Conservation (phyloP, 1,284 basidiomycete genomes). For the Puccinia coronata region DNA sequence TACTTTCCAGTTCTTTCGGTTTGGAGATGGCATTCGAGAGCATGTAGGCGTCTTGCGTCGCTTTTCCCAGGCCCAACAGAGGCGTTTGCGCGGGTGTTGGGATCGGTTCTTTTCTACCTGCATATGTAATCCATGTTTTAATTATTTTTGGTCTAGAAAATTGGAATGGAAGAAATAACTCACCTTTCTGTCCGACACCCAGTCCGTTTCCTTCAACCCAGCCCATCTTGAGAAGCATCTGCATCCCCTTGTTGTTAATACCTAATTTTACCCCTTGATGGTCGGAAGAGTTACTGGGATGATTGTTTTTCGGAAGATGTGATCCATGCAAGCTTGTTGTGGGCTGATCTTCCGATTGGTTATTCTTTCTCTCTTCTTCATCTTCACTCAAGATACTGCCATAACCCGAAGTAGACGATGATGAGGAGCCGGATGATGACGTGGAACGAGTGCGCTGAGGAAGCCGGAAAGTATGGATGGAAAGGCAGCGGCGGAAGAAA, state of each 20-base stretch:
- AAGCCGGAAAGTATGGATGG: background rate
- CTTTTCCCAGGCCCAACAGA: slow-evolving; percentile 45
- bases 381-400: slow-evolving; percentile 42
- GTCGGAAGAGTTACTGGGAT: background rate
- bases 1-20: slow-evolving; percentile 48
- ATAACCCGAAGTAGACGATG: slow-evolving; percentile 44
- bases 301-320: background rate
- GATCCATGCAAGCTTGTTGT: background rate
- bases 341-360: background rate
- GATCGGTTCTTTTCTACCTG: slow-evolving; percentile 48
- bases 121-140: slow-evolving; percentile 5
- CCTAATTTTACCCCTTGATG: slow-evolving; percentile 29
- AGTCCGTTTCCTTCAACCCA: slow-evolving; percentile 46
- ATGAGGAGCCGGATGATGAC: slow-evolving; percentile 20
- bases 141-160: background rate
- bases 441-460: slow-evolving; percentile 13
- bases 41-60: slow-evolving; percentile 48
- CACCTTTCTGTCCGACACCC: slow-evolving; percentile 33
- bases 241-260: slow-evolving; percentile 48
- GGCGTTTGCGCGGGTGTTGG: slow-evolving; percentile 47
- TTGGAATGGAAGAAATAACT: background rate
- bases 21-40: slow-evolving; percentile 35
- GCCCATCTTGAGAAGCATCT: slow-evolving; percentile 49
- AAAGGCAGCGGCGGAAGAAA: background rate
- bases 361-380: background rate